Base-by-base conservation (phyloP, 2,329 filamentous ascomycete species). In the Pezicula rhizophila region DNA sequence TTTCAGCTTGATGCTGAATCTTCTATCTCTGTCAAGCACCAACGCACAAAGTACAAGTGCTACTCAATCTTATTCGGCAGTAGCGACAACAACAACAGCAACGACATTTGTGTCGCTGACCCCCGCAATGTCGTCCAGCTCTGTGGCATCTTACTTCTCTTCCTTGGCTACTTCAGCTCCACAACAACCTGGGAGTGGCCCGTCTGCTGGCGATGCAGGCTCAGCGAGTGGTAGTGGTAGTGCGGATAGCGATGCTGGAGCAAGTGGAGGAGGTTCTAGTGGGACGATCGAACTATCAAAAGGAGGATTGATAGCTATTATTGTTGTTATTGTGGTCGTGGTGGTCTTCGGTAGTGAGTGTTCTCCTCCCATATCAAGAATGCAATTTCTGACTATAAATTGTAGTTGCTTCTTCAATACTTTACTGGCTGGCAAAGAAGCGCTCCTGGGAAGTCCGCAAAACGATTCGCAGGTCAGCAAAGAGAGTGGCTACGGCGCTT, bases 341-440 rank as follows among this genome's bases (percentile, higher is more conserved):
- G 76, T 81, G 33, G 70, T 90, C 15, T 69, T 87, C 50, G 87
- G 87, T 66, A 79, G 87, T 91, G 73, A 64, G 80, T 65, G 20
- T 39, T 25, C 28, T 23, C 28, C 45, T 44, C 12, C 10, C 12
- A 46, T 48, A 50, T 49, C 63, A 55, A 14, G 15, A 17, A 12
- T 18, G 12, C 14, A 4, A 40, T 17, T 5, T 5, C 11, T 37
- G 23, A 34, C 49, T 40, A 53, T 35, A 42, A 47, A 42, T 46
- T 28, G 56, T 45, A 57, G 54, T 58, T 48, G 54, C 51, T 18
- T 58, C 51, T 42, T 37, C 56, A 86, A 85, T 84, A 53, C 78
- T 93, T 25, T 95, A 87, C 70, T 89, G 84, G 66, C 65, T 92
- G 34, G 86, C 89, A 48, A 93, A 93, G 74, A 90, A 89, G 70